Percentiles rank a stretch among this genome's conserved stretches.
These are phyloP conservation scores for Xylariaceae sp. DNA, from an alignment of 2,329 filamentous ascomycete genomes.

Conservation along the genomic window DNA sequence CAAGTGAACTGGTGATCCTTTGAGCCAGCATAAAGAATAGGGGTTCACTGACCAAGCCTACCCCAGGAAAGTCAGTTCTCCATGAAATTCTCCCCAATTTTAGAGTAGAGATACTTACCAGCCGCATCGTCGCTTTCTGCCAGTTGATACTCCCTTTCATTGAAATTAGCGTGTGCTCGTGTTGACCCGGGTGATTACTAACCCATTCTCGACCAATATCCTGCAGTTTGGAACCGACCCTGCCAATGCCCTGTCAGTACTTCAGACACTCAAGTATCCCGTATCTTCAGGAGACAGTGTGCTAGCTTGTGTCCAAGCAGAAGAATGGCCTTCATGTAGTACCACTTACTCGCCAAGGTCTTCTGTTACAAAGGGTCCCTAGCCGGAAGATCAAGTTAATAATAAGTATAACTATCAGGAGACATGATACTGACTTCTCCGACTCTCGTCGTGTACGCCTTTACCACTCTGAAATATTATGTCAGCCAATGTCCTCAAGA, in stretches of 20 bases:
- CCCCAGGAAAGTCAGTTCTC: background rate
- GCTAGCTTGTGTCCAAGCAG: too few species aligned
- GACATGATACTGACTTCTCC: background rate
- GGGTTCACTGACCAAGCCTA: background rate
- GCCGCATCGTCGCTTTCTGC: conserved; percentile 49
- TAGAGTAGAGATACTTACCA: background rate
- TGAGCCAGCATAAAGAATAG: background rate
- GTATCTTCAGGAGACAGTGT: too few species aligned
- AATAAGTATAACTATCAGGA: background rate
- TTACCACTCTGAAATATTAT: background rate
- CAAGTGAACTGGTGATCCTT: background rate
- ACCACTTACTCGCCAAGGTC: background rate
- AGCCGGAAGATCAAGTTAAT: background rate
- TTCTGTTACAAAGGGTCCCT: background rate
- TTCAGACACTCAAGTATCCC: background rate
- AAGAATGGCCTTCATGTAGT: background rate
- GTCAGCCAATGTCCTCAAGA: background rate
- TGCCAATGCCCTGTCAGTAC: conserved; percentile 32
- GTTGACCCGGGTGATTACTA: background rate
- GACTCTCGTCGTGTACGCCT: background rate
- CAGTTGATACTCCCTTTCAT: conserved; percentile 44
- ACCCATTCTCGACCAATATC: conserved; percentile 37
- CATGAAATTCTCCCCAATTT: background rate
- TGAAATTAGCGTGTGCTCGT: background rate
- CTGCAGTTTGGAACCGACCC: conserved; percentile 41